These are phyloP conservation scores for Cyclospora cayetanensis DNA, from an alignment of 169 alveolate genomes.

Conservation along the genomic window DNA sequence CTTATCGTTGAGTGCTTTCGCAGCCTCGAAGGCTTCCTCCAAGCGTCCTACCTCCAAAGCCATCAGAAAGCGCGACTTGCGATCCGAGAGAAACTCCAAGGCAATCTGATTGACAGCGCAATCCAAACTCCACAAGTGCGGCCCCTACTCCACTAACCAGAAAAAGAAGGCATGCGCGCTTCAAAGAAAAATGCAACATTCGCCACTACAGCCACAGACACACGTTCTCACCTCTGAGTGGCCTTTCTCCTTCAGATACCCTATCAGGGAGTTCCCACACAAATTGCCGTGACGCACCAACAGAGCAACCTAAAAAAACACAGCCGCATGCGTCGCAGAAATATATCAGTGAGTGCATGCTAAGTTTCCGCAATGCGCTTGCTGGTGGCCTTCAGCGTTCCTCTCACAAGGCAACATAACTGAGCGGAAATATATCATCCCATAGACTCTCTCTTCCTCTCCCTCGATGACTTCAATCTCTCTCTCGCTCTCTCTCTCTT, in stretches of 20 bases:
- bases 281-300: constrained; percentile 75
- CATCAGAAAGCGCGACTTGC: constrained; percentile 86
- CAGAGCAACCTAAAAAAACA: constrained; percentile 46
- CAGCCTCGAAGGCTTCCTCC: constrained; percentile 85
- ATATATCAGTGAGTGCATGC: not conserved
- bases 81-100: constrained; percentile 87
- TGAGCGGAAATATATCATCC: too few species aligned
- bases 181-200: too few species aligned
- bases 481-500: too few species aligned
- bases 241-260: constrained; percentile 85
- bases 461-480: too few species aligned
- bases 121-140: not conserved
- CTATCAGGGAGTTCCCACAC: constrained; percentile 84
- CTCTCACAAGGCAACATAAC: too few species aligned
- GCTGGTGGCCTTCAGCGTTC: constrained; percentile 56
- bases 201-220: not conserved
- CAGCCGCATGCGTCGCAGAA: not conserved
- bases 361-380: not conserved
- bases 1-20: constrained; percentile 83
- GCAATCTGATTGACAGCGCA: constrained; percentile 76
- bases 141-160: not conserved
- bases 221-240: constrained; percentile 83
- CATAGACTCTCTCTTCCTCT: too few species aligned
- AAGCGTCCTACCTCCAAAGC: constrained; percentile 88
- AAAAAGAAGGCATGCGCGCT: too few species aligned